Base-by-base conservation (phyloP, 73 alveolate genomes). In the Tetrahymena elliotti region DNA sequence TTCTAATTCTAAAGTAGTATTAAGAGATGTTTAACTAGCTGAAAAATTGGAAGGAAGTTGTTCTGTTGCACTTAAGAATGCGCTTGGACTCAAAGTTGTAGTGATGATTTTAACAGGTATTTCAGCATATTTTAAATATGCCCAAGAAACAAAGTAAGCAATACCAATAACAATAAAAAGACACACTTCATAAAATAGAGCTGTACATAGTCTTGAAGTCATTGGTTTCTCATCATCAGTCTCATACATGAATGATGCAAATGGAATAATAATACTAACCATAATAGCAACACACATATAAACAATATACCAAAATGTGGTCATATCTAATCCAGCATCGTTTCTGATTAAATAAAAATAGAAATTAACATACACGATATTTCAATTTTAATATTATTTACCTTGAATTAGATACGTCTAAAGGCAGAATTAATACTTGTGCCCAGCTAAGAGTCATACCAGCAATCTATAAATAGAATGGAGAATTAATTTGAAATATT, bases 171-270 rank as follows among this genome's bases (percentile, higher is more conserved):
- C 47, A 16, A 96, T 95, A 22, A 98, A 40, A 20, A 95, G 93
- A 47, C 95, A 93, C 39, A 97, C 83, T 94, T 96, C 94, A 53
- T 96, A 54, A 84, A 83, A 95, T 12, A 97, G 40, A 1, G 99
- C 97, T 35, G 95, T 93, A 94, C 98, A 96, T 33, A 97, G 53
- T 83, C 99, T 41, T 0, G 54, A 93, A 82, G 95, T 96, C 20
- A 97, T 88, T n/a, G 98, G 92, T 47, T 96, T 84, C 37, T 98
- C 99, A 38, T 97, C 99, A 92, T 98, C 99, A 39, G 98, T 38
- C 95, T 98, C 99, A 94, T 97, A 98, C 96, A 82, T 98, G 95
- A 97, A 98, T 94, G 94, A 39, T 11, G 98, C 98, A 93, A 96
- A 93, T 39, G 99, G 99, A 8, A 97, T 95, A 35, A 98, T 93